A percentile compares a stretch with the other conserved stretches of the same genome.
These are phyloP conservation scores for Phaeotremella skinneri DNA, from an alignment of 768 basidiomycete species.

Conservation along the genomic window DNA sequence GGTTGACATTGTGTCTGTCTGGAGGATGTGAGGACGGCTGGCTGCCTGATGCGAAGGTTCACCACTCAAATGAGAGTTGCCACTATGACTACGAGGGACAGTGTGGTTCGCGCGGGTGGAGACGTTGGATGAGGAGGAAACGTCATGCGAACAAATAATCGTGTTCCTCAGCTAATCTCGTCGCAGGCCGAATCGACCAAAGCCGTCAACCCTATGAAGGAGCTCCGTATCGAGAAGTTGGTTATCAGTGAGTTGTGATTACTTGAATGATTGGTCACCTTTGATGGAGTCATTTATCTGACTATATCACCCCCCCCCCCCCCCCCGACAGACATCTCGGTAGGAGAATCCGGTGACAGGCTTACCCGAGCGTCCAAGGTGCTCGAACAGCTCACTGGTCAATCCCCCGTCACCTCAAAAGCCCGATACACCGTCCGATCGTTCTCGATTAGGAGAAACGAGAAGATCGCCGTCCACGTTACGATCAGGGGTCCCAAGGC, in stretches of 20 bases:
- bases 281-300: neutral
- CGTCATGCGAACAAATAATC: neutral
- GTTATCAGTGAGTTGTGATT: constrained; percentile 82
- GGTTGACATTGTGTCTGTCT: neutral
- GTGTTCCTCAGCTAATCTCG: too few relatives aligned
- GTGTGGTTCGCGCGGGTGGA: neutral
- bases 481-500: constrained; percentile 99
- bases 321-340: constrained; percentile 80
- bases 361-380: constrained; percentile 99
- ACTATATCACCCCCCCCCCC: neutral
- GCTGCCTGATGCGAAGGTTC: neutral
- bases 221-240: constrained; percentile 95
- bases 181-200: constrained; percentile 53
- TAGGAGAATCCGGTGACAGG: constrained; percentile 99
- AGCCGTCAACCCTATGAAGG: constrained; percentile 81
- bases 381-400: constrained; percentile 97
- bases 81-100: too few relatives aligned
- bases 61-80: too few relatives aligned
- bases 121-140: neutral
- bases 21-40: neutral
- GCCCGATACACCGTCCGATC: constrained; percentile 99
- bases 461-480: constrained; percentile 98
- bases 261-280: neutral
- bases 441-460: constrained; percentile 99
- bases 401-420: constrained; percentile 99